Evolutionary conservation across 176 grass and related monocot genomes (phyloP).

Genomic region (Carex kokanica): DNA sequence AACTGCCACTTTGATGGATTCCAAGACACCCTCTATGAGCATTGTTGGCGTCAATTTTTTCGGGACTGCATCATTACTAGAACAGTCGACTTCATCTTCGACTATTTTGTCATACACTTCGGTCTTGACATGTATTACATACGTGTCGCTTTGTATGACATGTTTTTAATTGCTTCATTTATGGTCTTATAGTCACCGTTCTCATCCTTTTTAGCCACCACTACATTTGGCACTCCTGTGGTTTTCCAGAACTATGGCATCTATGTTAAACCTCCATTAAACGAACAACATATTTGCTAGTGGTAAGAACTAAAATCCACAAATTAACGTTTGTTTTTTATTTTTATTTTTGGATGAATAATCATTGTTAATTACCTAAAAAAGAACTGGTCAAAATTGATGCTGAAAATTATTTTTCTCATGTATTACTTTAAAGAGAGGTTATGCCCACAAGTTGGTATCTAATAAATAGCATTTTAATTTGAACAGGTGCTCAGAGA

Average conservation of each 20-base stretch:
- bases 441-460: not conserved
- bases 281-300: not conserved
- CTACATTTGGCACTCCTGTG: conserved; percentile 36
- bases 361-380: not conserved
- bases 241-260: conserved; percentile 4
- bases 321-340: not conserved
- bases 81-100: conserved; percentile 36
- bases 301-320: not conserved
- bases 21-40: conserved; percentile 23
- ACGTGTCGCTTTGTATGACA: conserved; percentile 46
- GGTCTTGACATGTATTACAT: conserved; percentile 89
- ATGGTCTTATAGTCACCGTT: conserved; percentile 69
- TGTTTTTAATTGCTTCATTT: conserved; percentile 47
- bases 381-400: too few relatives aligned
- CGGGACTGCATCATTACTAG: not conserved
- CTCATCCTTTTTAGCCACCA: conserved; percentile 64
- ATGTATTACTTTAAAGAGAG: not conserved
- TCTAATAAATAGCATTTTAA: not conserved
- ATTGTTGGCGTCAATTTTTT: conserved; percentile 39
- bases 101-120: conserved; percentile 53
- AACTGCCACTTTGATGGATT: not conserved
- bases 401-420: too few relatives aligned
- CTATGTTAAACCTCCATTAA: not conserved
- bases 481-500: conserved; percentile 25
- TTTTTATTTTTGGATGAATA: not conserved